Conservation (phyloP, 129 eudicot genomes). For the Silybum marianum region DNA sequence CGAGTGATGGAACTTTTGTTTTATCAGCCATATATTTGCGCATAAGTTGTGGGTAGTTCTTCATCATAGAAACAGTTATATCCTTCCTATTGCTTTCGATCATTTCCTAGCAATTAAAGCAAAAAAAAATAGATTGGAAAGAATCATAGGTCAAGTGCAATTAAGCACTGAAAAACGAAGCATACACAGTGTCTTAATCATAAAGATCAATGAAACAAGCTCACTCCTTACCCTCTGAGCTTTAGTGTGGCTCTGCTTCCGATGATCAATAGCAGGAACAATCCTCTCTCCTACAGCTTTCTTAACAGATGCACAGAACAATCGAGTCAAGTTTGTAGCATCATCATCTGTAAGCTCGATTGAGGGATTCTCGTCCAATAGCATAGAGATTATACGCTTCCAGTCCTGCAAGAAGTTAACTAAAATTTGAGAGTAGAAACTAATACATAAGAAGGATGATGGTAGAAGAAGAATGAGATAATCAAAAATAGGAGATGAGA, state of each 20-base stretch:
- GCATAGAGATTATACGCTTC: conserved; percentile 84
- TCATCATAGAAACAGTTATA: conserved; percentile 81
- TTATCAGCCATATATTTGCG: conserved; percentile 94
- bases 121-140: background rate
- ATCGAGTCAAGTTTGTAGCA: conserved; percentile 80
- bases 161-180: background rate
- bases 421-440: conserved; percentile 11
- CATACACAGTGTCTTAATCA: conserved; percentile 17
- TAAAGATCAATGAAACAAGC: conserved; percentile 1
- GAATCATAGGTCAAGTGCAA: background rate
- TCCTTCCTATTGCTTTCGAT: conserved; percentile 65
- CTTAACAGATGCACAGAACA: conserved; percentile 73
- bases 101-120: conserved; percentile 57
- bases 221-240: conserved; percentile 68
- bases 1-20: conserved; percentile 75
- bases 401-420: conserved; percentile 65
- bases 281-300: conserved; percentile 97
- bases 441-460: background rate
- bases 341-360: conserved; percentile 89
- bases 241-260: conserved; percentile 68
- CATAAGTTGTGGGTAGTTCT: conserved; percentile 84
- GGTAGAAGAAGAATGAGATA: conserved; percentile 5
- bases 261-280: conserved; percentile 82
- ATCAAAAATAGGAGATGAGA: background rate
- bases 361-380: conserved; percentile 75